Conservation (phyloP, 495 filamentous ascomycete species). For the Talaromyces ruber region DNA sequence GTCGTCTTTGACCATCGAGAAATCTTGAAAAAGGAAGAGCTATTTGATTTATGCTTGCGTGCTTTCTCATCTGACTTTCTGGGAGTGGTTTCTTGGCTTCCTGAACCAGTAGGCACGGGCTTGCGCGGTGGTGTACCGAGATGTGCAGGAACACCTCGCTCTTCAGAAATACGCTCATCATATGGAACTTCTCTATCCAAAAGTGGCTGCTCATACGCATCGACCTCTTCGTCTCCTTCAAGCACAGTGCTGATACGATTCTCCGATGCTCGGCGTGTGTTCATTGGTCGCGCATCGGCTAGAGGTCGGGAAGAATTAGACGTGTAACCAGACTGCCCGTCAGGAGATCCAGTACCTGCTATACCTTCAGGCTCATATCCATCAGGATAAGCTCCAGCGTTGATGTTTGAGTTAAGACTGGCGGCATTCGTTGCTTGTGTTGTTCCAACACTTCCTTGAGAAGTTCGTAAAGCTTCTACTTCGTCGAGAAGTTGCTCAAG, state of each 20-base stretch:
- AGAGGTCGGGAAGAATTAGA: constrained; percentile 56
- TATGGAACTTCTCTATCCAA: constrained; percentile 21
- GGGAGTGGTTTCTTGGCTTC: constrained; percentile 71
- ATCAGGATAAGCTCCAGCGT: constrained; percentile 22
- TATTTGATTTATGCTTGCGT: constrained; percentile 85
- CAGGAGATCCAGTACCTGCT: constrained; percentile 66
- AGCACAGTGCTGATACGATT: constrained; percentile 83
- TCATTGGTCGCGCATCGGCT: constrained; percentile 45
- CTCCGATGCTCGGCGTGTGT: constrained; percentile 56
- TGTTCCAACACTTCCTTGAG: constrained; percentile 21
- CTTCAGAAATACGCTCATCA: constrained; percentile 17
- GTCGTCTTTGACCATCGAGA: constrained; percentile 98
- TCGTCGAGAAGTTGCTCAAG: constrained; percentile 84
- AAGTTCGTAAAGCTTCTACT: constrained; percentile 77
- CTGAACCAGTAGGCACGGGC: constrained; percentile 43
- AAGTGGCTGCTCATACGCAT: constrained; percentile 47
- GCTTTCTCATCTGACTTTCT: constrained; percentile 60
- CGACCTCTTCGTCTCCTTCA: constrained; percentile 67
- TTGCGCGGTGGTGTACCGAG: constrained; percentile 65
- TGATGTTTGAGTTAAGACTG: constrained; percentile 32
- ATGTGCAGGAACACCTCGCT: constrained; percentile 55
- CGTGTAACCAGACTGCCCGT: constrained; percentile 70
- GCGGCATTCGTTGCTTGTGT: constrained; percentile 8
- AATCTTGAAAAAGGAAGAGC: constrained; percentile 85
- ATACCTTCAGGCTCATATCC: constrained; percentile 80